phyloP scores from a whole-genome alignment of 2,329 filamentous ascomycete species.

The Beauveria pseudobassiana region DNA sequence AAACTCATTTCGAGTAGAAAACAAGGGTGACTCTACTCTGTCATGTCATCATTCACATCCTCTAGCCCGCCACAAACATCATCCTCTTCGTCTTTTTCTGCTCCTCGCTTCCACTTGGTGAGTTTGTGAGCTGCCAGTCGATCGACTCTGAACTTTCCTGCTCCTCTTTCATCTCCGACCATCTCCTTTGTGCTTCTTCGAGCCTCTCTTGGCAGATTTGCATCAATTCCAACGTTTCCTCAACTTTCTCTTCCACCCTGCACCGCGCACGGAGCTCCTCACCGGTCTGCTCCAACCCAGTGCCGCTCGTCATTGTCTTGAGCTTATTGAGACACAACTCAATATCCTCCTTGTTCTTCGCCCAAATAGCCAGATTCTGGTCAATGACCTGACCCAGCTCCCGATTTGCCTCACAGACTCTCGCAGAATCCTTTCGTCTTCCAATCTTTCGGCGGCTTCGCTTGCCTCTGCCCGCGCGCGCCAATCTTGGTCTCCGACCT shows the following conservation, averaged over 20 bases:
- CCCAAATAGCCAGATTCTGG: too few species aligned
- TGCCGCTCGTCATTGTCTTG: too few species aligned
- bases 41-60: too few species aligned
- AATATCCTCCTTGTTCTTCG: too few species aligned
- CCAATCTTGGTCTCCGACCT: neutral
- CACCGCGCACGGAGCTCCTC: neutral
- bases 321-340: too few species aligned
- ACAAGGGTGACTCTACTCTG: too few species aligned
- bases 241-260: neutral
- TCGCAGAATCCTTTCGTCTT: neutral
- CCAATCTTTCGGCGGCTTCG: neutral
- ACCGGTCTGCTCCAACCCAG: neutral
- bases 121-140: too few species aligned
- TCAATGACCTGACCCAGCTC: too few species aligned
- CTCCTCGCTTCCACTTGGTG: neutral
- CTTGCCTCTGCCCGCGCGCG: neutral
- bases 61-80: too few species aligned
- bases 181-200: neutral
- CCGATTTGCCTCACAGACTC: neutral
- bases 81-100: accelerated
- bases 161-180: neutral
- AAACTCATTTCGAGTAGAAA: too few species aligned
- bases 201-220: neutral
- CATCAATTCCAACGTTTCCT: neutral
- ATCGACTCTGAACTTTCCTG: neutral